Base-by-base conservation (phyloP, 345 rosid species). In the Eucalyptus tenuipes region DNA sequence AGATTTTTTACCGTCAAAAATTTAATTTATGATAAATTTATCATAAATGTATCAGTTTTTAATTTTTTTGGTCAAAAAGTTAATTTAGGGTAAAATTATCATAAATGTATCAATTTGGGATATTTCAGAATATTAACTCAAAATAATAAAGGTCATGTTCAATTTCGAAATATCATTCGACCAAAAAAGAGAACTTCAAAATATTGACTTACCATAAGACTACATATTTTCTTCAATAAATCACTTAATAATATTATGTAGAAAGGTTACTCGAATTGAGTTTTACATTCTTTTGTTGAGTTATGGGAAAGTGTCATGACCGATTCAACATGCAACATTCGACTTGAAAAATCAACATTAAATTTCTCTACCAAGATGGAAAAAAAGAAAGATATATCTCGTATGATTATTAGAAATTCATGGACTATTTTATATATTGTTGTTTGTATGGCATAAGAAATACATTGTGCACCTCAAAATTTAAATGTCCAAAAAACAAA, bases 71-170 rank as follows among this genome's bases (percentile, higher is more conserved):
- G n/a, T n/a, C n/a, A n/a, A n/a, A n/a, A n/a, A n/a, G n/a, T n/a
- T n/a, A n/a, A n/a, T n/a, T n/a, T n/a, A n/a, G n/a, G n/a, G n/a
- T n/a, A n/a, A n/a, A n/a, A n/a, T 52, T 52, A 52, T 17, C 22
- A 3, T 50, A 0, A 7, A 50, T 50, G 2, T 50, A 17, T 50
- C 8, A 17, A 50, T 50, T 50, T 50, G 0, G 0, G 1, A 50
- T 50, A 17, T 50, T 17, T 50, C 9, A 50, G 7, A 2, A 50
- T 50, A 50, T 16, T 50, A 18, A 50, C 17, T 1, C 53, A 7
- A 53, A 66, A 66, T n/a, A 31, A 15, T 8, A 66, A 7, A 15
- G 20, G 40, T 18, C 79, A 2, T 7, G 20, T 64, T n/a, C 79
- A 31, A 66, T 40, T 50, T 50, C 22, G 1, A 50, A 50, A 50